Percentiles rank a stretch among this genome's conserved stretches.
These are phyloP conservation scores for Daldinia caldariorum DNA, from an alignment of 495 filamentous ascomycete genomes.

Conservation along the genomic window DNA sequence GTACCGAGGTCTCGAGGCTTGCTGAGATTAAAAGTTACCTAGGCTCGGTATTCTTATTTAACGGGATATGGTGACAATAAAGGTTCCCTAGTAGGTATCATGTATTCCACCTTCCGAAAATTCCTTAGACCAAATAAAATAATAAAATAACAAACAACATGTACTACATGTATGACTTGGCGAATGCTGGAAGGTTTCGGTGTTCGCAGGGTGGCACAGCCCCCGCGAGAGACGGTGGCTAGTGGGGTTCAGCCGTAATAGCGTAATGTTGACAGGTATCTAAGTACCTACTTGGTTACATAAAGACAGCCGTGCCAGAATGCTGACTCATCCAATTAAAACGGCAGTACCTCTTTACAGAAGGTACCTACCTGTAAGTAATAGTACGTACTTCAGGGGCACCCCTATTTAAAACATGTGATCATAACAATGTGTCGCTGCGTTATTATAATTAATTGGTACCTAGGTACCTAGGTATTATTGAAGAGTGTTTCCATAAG, in stretches of 20 bases:
- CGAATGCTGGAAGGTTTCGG: not conserved
- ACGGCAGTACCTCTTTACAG: too few relatives aligned
- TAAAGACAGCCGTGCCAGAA: not conserved
- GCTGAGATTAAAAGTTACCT: too few relatives aligned
- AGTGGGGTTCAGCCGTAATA: constrained; percentile 32
- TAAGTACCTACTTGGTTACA: too few relatives aligned
- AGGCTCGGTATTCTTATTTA: too few relatives aligned
- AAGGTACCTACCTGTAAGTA: too few relatives aligned
- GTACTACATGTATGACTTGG: not conserved
- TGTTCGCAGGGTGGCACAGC: not conserved
- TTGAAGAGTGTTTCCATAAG: too few relatives aligned
- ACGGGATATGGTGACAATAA: too few relatives aligned
- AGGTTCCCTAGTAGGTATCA: too few relatives aligned
- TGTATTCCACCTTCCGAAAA: too few relatives aligned
- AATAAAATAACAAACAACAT: not conserved
- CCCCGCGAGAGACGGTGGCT: not conserved
- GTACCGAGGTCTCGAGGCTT: constrained; percentile 27
- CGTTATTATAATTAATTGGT: not conserved
- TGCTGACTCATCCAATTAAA: not conserved
- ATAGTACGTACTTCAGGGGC: too few relatives aligned
- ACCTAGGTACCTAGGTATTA: not conserved
- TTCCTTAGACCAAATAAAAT: not conserved
- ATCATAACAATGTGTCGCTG: too few relatives aligned
- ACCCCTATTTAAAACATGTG: too few relatives aligned
- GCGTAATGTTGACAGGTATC: not conserved